Evolutionary conservation across 2,329 filamentous ascomycete species (phyloP), one percentile per base, ranked within the genome.

Genomic region (Botrytis byssoidea): DNA sequence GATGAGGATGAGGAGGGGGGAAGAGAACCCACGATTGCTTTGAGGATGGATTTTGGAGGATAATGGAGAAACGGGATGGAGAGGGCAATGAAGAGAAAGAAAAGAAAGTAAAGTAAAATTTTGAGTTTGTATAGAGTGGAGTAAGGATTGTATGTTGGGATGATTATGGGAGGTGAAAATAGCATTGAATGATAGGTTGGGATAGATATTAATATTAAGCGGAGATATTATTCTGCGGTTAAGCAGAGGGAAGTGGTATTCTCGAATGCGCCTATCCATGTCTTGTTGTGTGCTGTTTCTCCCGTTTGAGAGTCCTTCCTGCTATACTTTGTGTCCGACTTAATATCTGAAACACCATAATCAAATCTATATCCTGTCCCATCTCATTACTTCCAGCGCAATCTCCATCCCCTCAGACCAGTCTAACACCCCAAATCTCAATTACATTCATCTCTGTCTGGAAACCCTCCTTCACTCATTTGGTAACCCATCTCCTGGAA

Each of bases 1-100:
- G 81, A 80, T 80, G 84, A 85, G 78, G 82, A 81, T 72, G 79
- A 83, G 61, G 83, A 83, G 69, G 85, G 84, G 74, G 84, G 85
- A 74, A 87, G 84, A 42, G 89, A 89, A 82, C 96, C 96, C 20
- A 96, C 86, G 76, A 99, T 99, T 86, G 94, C 94, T 71, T 83
- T 99, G 80, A 96, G 97, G 87, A 97, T 98, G 93, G 88, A 97
- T 82, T 98, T 99, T 87, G 89, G 89, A 18, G 76, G 59, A 14
- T 80, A 92, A 93, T 44, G 32, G 29, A 12, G 3, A 6, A 44
- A 29, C 10, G 22, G 25, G 12, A 32, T 29, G 7, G 25, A 46
- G 18, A 18, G 35, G 32, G 1, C 8, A 25, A 20, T 18, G 9
- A 22, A 29, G 29, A 20, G 0, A 22, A n/a, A 42, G 14, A 14